These are phyloP conservation scores for Lipomyces orientalis DNA, from an alignment of 805 yeast genomes.

Conservation along the genomic window DNA sequence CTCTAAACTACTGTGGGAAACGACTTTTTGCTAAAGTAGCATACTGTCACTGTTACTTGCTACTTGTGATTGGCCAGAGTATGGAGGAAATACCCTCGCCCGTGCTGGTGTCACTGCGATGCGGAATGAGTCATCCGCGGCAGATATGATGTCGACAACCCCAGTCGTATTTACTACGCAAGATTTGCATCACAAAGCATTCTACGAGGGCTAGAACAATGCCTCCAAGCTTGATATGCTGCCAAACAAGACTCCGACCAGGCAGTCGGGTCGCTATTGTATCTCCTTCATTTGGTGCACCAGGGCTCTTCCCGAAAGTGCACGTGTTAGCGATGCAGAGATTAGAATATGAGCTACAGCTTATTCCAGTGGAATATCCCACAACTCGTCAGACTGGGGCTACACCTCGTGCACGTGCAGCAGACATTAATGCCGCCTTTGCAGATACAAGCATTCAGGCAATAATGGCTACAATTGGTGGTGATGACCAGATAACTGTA, in stretches of 20 bases:
- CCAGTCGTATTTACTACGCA: too few relatives aligned
- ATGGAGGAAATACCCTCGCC: too few relatives aligned
- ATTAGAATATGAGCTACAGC: not conserved
- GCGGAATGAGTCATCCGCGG: too few relatives aligned
- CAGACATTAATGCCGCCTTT: slow-evolving; percentile 6
- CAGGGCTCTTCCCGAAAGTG: not conserved
- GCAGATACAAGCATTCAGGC: slow-evolving; percentile 3
- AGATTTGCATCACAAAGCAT: too few relatives aligned
- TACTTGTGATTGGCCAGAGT: too few relatives aligned
- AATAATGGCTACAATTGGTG: slow-evolving; percentile 6
- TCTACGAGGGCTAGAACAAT: not conserved
- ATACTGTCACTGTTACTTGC: too few relatives aligned
- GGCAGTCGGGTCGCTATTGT: slow-evolving; percentile 8
- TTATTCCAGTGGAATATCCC: not conserved
- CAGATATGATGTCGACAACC: too few relatives aligned
- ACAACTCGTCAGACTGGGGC: slow-evolving; percentile 8
- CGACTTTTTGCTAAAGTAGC: too few relatives aligned
- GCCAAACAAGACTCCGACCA: slow-evolving; percentile 3
- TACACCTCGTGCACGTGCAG: slow-evolving; percentile 7
- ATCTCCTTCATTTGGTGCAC: slow-evolving; percentile 4
- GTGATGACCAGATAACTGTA: slow-evolving; percentile 5
- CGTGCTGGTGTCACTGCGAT: too few relatives aligned
- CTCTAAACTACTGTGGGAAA: too few relatives aligned
- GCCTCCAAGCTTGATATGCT: not conserved
- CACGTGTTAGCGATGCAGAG: slow-evolving; percentile 3